Percentiles rank a stretch among this genome's conserved stretches.
Conservation (phyloP, 2,329 filamentous ascomycete genomes). For the Coniochaeta sp. region DNA sequence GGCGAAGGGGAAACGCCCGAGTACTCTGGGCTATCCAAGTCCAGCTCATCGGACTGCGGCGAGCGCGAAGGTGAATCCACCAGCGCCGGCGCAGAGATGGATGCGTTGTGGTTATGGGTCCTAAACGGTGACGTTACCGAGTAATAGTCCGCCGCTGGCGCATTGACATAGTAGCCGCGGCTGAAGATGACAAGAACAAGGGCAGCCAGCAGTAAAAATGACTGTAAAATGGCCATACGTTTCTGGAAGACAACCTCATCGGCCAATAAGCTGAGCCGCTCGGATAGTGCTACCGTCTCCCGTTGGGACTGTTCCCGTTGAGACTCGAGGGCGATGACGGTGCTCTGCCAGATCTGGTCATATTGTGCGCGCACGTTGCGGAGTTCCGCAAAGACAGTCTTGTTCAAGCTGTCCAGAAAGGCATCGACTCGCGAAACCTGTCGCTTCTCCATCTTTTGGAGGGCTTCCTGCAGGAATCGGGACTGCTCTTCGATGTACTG, state of each 20-base stretch:
- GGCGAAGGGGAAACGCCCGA: background rate
- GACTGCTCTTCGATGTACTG: constrained; percentile 98
- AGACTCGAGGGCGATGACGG: constrained; percentile 81
- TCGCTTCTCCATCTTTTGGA: constrained; percentile 78
- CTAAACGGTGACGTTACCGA: constrained; percentile 1
- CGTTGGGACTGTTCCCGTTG: constrained; percentile 79
- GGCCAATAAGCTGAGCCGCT: constrained; percentile 79
- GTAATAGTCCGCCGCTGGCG: background rate
- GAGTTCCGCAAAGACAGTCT: constrained; percentile 76
- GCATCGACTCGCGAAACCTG: constrained; percentile 76
- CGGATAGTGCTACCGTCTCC: constrained; percentile 75
- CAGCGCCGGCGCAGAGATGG: background rate
- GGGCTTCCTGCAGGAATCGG: constrained; percentile 78
- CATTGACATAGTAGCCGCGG: constrained; percentile 26
- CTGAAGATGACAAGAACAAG: constrained; percentile 83
- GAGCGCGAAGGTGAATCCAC: background rate
- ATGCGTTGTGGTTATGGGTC: constrained; percentile 1
- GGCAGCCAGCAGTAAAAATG: constrained; percentile 77
- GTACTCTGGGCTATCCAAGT: background rate
- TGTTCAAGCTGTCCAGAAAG: constrained; percentile 81
- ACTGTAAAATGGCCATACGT: constrained; percentile 88
- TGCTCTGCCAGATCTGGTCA: constrained; percentile 94
- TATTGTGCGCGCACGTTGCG: constrained; percentile 76
- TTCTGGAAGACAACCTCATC: constrained; percentile 86
- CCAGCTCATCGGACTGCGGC: background rate